Conservation (phyloP, 352 stramenopile species). For the Globisporangium takayamanum region DNA sequence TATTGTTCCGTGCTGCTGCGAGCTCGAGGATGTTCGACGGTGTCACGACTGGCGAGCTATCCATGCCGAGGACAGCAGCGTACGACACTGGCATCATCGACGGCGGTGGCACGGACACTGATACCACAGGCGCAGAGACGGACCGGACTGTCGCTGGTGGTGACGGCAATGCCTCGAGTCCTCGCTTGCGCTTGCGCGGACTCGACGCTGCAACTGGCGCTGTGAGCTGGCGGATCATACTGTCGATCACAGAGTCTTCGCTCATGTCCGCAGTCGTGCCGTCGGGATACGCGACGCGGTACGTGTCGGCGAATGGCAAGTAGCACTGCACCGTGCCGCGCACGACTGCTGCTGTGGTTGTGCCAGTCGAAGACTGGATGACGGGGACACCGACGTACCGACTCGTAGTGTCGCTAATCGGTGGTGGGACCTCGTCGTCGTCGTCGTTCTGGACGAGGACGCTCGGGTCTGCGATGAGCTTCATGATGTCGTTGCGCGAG, state of each 20-base stretch:
- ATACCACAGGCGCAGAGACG: slow-evolving; percentile 11
- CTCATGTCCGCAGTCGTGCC: slow-evolving; percentile 34
- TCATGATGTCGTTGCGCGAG: slow-evolving; percentile 51
- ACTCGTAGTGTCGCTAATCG: slow-evolving; percentile 40
- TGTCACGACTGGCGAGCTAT: slow-evolving; percentile 10
- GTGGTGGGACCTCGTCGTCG: slow-evolving; percentile 31
- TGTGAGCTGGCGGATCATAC: slow-evolving; percentile 40
- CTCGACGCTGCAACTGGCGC: neutral
- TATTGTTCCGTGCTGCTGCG: neutral
- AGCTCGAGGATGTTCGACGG: slow-evolving; percentile 16
- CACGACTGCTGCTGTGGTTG: slow-evolving; percentile 7
- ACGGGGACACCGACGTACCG: slow-evolving; percentile 48
- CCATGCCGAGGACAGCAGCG: slow-evolving; percentile 8
- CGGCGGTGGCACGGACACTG: slow-evolving; percentile 7
- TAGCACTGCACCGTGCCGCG: slow-evolving; percentile 43
- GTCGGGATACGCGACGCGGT: slow-evolving; percentile 49
- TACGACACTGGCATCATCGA: slow-evolving; percentile 20
- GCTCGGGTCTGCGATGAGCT: slow-evolving; percentile 47
- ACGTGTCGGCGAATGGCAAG: slow-evolving; percentile 53
- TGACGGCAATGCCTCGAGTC: neutral
- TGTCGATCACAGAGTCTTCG: slow-evolving; percentile 53
- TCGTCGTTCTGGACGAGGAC: slow-evolving; percentile 44
- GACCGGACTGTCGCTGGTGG: slow-evolving; percentile 8
- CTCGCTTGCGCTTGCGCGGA: slow-evolving; percentile 10
- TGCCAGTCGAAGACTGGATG: neutral